Conservation (phyloP, 768 basidiomycete species). For the Boletus sensibilis region DNA sequence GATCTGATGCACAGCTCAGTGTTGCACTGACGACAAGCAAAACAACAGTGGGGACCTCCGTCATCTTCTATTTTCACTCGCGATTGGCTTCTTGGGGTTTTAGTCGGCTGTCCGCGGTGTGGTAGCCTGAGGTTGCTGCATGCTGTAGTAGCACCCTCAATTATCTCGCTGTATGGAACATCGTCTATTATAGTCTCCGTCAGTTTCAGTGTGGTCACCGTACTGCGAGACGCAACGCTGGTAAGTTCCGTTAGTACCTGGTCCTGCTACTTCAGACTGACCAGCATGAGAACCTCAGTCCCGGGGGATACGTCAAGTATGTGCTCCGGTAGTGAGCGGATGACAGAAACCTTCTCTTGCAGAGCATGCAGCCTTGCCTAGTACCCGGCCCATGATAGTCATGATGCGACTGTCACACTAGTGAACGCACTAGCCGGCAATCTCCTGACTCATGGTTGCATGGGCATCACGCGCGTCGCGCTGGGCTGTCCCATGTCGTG, state of each 20-base stretch:
- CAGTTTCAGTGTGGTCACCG: not conserved
- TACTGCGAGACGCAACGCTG: not conserved
- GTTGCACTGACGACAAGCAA: constrained; percentile 11
- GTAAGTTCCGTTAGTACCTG: not conserved
- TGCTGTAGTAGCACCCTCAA: not conserved
- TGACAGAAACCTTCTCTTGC: not conserved
- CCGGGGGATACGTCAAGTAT: not conserved
- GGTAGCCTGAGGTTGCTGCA: constrained; percentile 2
- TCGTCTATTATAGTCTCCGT: constrained; percentile 4
- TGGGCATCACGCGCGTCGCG: constrained; percentile 14
- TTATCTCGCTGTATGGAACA: constrained; percentile 10
- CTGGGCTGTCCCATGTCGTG: constrained; percentile 9
- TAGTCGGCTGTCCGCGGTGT: constrained; percentile 27
- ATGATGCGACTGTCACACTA: constrained; percentile 5
- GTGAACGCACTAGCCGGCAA: constrained; percentile 4
- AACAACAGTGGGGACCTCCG: not conserved
- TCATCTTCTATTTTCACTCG: constrained; percentile 14
- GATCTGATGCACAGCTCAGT: constrained; percentile 6
- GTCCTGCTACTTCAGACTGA: constrained; percentile 4
- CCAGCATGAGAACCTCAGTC: constrained; percentile 1
- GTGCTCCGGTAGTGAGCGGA: not conserved
- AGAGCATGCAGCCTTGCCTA: not conserved
- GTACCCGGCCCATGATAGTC: not conserved
- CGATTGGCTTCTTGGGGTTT: constrained; percentile 16
- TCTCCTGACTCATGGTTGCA: constrained; percentile 10